phyloP scores from a whole-genome alignment of 2,329 filamentous ascomycete genomes.

The Gyromitra esculenta region DNA sequence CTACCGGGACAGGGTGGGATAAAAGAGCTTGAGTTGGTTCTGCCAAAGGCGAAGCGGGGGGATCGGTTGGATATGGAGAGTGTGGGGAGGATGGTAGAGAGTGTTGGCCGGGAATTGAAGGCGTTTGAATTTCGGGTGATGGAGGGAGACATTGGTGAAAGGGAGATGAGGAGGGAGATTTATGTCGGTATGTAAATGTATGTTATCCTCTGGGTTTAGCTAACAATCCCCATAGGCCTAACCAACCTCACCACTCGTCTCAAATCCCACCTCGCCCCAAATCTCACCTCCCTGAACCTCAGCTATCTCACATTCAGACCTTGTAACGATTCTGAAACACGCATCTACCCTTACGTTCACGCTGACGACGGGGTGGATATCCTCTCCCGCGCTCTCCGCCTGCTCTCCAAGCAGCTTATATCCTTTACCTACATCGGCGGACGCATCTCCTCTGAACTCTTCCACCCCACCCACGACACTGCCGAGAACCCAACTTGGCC shows the following conservation, averaged over 20 bases:
- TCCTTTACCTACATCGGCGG: conserved; percentile 5
- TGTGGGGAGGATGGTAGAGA: neutral
- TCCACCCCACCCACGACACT: neutral
- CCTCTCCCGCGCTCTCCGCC: neutral
- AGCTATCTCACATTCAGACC: neutral
- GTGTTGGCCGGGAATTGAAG: neutral
- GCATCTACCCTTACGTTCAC: neutral
- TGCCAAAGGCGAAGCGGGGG: neutral
- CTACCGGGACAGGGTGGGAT: neutral
- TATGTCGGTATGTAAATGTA: neutral
- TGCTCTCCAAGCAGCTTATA: neutral
- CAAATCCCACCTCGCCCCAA: neutral
- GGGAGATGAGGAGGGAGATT: neutral
- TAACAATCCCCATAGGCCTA: neutral
- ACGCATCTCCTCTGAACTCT: neutral
- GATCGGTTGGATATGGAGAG: neutral
- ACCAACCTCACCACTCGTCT: neutral
- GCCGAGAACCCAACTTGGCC: neutral
- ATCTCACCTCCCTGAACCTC: neutral
- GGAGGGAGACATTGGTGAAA: neutral
- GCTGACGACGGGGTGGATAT: neutral
- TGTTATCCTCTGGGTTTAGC: neutral
- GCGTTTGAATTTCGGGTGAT: neutral
- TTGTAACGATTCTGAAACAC: neutral
- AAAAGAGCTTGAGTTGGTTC: neutral